Conservation (phyloP, 2,329 filamentous ascomycete genomes). For the Sclerotinia subarctica region DNA sequence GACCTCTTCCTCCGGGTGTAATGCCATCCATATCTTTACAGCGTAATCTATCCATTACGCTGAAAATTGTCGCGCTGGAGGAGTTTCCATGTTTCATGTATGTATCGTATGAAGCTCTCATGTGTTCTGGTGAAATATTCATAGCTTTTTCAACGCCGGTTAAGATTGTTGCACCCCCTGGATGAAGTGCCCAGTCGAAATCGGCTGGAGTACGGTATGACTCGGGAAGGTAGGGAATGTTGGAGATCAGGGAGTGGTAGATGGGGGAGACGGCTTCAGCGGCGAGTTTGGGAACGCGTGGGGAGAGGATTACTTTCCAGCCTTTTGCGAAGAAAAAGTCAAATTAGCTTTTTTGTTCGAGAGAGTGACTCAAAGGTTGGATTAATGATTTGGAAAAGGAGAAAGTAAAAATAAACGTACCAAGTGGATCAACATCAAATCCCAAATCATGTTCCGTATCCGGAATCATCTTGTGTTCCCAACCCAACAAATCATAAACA, state of each 20-base stretch:
- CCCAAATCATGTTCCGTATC: constrained; percentile 61
- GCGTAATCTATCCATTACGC: constrained; percentile 61
- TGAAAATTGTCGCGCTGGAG: constrained; percentile 66
- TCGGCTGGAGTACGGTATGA: constrained; percentile 49
- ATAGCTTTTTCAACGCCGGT: constrained; percentile 59
- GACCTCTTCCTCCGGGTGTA: constrained; percentile 47
- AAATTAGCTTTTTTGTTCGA: not conserved
- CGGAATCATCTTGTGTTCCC: constrained; percentile 61
- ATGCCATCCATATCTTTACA: constrained; percentile 57
- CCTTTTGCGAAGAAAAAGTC: constrained; percentile 39
- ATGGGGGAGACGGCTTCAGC: constrained; percentile 50
- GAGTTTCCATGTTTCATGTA: constrained; percentile 68
- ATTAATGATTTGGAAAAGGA: not conserved
- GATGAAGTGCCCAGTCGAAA: constrained; percentile 73
- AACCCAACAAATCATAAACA: constrained; percentile 60
- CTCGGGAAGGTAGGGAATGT: constrained; percentile 45
- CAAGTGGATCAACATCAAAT: constrained; percentile 61
- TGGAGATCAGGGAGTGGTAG: constrained; percentile 53
- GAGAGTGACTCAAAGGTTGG: not conserved
- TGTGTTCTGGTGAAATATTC: constrained; percentile 57
- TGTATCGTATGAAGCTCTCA: constrained; percentile 66
- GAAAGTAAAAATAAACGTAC: constrained; percentile 40
- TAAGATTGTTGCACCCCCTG: constrained; percentile 65
- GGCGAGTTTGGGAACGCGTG: constrained; percentile 57
- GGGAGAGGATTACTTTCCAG: constrained; percentile 65